phyloP scores from a whole-genome alignment of 1,284 basidiomycete species.

The Malassezia psittaci region DNA sequence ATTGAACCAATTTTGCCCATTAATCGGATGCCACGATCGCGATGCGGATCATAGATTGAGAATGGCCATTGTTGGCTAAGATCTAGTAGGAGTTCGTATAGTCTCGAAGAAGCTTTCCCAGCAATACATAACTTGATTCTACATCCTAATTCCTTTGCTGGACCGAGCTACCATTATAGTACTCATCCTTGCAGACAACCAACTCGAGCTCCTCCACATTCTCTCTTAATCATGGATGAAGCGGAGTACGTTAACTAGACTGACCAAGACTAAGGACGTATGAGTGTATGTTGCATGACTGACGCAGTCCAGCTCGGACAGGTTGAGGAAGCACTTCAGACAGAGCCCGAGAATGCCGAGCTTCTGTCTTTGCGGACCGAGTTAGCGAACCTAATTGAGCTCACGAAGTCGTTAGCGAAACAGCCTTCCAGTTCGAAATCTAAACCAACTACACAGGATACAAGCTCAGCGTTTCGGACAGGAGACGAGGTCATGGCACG shows the following conservation, averaged over 20 bases:
- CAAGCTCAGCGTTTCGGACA: constrained; percentile 49
- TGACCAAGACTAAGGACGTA: constrained; percentile 16
- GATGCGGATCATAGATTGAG: too few species aligned
- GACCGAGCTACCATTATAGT: background rate
- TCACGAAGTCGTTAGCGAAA: constrained; percentile 53
- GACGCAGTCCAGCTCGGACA: constrained; percentile 59
- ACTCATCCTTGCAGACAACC: background rate
- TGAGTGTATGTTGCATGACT: constrained; percentile 9
- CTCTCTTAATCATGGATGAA: constrained; percentile 10
- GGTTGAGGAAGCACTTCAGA: constrained; percentile 71
- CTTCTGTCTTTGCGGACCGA: constrained; percentile 62
- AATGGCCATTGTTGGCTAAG: too few species aligned
- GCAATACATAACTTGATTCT: too few species aligned
- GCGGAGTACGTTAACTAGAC: constrained; percentile 15
- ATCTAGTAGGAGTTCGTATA: too few species aligned
- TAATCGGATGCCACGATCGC: too few species aligned
- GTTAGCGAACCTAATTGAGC: constrained; percentile 75
- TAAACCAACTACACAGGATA: background rate
- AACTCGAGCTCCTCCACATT: background rate
- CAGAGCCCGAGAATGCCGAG: constrained; percentile 72
- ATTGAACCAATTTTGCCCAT: too few species aligned
- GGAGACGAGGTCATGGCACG: constrained; percentile 79
- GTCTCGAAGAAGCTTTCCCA: too few species aligned
- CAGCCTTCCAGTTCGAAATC: background rate
- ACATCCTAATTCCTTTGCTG: background rate